Evolutionary conservation across 176 grass and related monocot genomes (phyloP), one percentile per base, ranked within the genome.

Genomic region (Carex myosuroides): DNA sequence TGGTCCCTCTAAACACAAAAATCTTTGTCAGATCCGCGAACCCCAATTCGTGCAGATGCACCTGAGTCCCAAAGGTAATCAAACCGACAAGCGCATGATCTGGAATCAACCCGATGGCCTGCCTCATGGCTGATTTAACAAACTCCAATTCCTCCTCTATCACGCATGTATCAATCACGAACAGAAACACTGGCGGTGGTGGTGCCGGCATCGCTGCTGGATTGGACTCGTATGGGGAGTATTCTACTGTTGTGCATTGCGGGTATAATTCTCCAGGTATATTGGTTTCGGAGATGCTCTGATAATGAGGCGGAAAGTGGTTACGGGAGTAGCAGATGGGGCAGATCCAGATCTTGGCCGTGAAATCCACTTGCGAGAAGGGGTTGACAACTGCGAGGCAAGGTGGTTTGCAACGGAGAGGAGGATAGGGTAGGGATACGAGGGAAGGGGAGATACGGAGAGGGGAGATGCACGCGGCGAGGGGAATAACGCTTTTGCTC

Each of bases 261-360:
- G 85, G 56, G 83, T 95, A 99, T 60, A 99, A 90, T 86, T 99
- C 96, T 8, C 88, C 93, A 10, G 96, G 96, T 50, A 94, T 91
- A 85, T 92, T 95, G 87, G 83, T 54, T 67, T 95, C 96, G 35
- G 91, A 93, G 65, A 99, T 95, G 85, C 82, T 90, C 9, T 91
- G 85, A 78, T 99, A 99, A 88, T 99, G 96, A 10, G 86, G 90
- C 2, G 96, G 96, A 8, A 99, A 99, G 85, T 95, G 89, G 88
- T 99, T 99, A 13, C 96, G 91, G 29, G 96, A 93, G 87, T 88
- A 99, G 87, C 96, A 99, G 48, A 99, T 78, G 24, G 96, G 91
- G 77, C 96, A 99, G 96, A 99, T 99, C 96, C 96, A 99, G 89
- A 99, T 99, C 90, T 94, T 99, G 78, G 96, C 96, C 10, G 88